Percentiles rank a stretch among this genome's conserved stretches.
phyloP scores from a whole-genome alignment of 106 monocot genomes.

The Dendrobium huoshanense region DNA sequence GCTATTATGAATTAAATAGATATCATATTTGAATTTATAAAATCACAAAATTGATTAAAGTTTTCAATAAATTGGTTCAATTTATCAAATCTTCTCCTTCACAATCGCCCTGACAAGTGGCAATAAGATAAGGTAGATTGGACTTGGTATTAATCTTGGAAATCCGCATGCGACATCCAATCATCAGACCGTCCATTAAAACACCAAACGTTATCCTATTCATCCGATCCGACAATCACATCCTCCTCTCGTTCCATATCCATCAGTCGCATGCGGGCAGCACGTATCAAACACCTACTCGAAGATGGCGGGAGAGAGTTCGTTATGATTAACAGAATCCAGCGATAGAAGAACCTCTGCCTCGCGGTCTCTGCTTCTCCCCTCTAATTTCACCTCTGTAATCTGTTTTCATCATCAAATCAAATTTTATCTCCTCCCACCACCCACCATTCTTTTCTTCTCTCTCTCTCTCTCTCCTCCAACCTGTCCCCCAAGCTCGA shows the following conservation, averaged over 20 bases:
- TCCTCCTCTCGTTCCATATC: background rate
- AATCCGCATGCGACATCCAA: too few relatives aligned
- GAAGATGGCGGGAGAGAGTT: constrained; percentile 3
- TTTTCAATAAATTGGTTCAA: too few relatives aligned
- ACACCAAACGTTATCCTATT: too few relatives aligned
- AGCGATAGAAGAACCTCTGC: background rate
- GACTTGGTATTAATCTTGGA: too few relatives aligned
- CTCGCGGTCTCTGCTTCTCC: background rate
- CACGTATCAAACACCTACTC: background rate
- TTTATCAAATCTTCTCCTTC: too few relatives aligned
- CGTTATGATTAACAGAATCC: background rate
- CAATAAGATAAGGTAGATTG: too few relatives aligned
- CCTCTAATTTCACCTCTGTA: background rate
- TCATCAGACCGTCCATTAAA: too few relatives aligned
- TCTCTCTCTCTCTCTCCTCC: background rate
- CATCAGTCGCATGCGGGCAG: background rate
- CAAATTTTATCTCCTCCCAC: background rate
- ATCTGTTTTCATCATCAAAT: background rate
- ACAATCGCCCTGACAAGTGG: too few relatives aligned
- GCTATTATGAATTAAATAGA: too few relatives aligned
- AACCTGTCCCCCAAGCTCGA: background rate
- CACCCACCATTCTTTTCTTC: background rate
- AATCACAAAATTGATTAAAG: too few relatives aligned
- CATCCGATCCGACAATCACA: background rate
- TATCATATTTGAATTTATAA: too few relatives aligned